These are phyloP conservation scores for Skeletonema marinoi DNA, from an alignment of 108 stramenopile genomes.

Conservation along the genomic window DNA sequence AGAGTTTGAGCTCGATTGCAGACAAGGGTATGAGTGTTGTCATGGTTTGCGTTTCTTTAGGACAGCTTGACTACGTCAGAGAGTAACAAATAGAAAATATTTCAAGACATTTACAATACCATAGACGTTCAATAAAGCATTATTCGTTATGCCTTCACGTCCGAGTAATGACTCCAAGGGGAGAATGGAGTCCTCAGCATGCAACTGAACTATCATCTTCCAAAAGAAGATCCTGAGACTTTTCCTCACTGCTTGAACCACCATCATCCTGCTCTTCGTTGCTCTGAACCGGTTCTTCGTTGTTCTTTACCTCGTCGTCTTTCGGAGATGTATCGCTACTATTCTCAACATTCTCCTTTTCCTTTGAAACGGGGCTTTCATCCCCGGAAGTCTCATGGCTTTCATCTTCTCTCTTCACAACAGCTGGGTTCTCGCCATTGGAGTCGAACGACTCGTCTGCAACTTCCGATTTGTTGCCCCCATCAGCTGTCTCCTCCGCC, in stretches of 20 bases:
- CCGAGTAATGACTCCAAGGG: not conserved
- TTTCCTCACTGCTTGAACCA: not conserved
- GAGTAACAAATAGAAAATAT: not conserved
- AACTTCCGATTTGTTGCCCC: not conserved
- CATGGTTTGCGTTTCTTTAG: not conserved
- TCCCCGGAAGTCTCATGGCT: not conserved
- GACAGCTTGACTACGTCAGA: not conserved
- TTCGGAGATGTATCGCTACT: not conserved
- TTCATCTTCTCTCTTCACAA: not conserved
- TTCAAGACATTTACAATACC: not conserved
- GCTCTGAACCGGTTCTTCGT: not conserved
- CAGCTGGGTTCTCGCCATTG: not conserved
- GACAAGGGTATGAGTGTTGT: not conserved
- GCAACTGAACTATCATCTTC: not conserved
- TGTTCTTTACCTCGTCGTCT: not conserved
- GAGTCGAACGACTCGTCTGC: not conserved
- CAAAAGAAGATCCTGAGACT: not conserved
- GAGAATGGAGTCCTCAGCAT: not conserved
- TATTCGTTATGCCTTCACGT: not conserved
- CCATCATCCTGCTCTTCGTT: not conserved
- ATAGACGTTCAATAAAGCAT: not conserved
- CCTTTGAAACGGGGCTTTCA: conserved; percentile 1
- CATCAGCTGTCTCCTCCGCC: not conserved
- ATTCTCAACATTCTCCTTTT: conserved; percentile 28
- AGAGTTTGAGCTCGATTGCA: conserved; percentile 1